phyloP scores from a whole-genome alignment of 2,329 filamentous ascomycete genomes.

The Botrytis galanthina region DNA sequence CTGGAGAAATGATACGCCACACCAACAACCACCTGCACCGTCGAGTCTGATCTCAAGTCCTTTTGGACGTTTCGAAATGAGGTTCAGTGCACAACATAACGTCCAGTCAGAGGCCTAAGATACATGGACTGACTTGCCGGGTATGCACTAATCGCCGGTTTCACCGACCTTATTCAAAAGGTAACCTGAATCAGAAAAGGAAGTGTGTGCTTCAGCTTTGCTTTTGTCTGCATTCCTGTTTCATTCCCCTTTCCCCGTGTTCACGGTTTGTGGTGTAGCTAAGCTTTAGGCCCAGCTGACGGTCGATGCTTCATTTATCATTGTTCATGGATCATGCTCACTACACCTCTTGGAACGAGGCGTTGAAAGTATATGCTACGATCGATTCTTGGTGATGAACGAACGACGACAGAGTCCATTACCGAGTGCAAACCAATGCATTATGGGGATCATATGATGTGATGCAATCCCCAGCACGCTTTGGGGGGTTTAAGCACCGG shows the following conservation, averaged over 20 bases:
- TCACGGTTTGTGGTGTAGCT: background rate
- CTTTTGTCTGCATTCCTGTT: background rate
- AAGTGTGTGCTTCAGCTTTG: background rate
- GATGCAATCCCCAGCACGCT: background rate
- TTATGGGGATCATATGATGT: background rate
- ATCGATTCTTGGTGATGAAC: background rate
- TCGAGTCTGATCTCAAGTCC: background rate
- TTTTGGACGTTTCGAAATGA: conserved; percentile 8
- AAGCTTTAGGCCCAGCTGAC: background rate
- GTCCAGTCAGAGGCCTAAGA: background rate
- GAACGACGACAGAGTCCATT: background rate
- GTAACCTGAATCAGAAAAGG: conserved; percentile 1
- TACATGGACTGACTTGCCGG: background rate
- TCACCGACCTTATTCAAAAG: background rate
- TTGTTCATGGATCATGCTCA: background rate
- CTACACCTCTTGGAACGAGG: background rate
- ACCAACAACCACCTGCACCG: background rate
- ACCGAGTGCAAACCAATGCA: background rate
- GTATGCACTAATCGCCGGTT: background rate
- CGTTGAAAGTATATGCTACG: background rate
- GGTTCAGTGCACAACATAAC: conserved; percentile 2
- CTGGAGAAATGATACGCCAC: background rate
- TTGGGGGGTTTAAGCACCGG: background rate
- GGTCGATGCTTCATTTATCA: background rate
- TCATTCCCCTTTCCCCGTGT: background rate